Evolutionary conservation across 208 protist genomes (phyloP).

Genomic region (Acanthamoeba healyi): DNA sequence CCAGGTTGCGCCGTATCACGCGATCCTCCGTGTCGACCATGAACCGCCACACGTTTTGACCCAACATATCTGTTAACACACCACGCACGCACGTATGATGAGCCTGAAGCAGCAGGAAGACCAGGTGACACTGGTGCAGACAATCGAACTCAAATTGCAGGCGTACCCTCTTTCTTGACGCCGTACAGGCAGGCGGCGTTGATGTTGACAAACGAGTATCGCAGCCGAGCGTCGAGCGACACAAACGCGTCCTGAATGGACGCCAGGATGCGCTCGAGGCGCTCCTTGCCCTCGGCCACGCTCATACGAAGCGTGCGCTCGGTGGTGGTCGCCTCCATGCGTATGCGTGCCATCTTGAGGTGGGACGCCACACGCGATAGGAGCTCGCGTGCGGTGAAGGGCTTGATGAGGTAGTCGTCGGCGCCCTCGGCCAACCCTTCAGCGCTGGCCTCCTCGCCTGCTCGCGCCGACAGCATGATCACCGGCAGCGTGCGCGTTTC

Average conservation of each 20-base stretch:
- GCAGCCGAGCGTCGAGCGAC: neutral
- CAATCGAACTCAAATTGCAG: neutral
- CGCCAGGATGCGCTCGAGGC: slow-evolving; percentile 13
- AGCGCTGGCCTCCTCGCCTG: slow-evolving; percentile 74
- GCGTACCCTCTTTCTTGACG: slow-evolving; percentile 26
- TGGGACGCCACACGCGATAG: slow-evolving; percentile 41
- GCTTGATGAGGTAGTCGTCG: slow-evolving; percentile 80
- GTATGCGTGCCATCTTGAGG: neutral
- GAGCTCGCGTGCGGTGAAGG: slow-evolving; percentile 73
- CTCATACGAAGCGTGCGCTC: neutral
- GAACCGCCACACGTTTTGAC: slow-evolving; percentile 46
- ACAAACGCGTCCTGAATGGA: slow-evolving; percentile 63
- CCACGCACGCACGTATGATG: neutral
- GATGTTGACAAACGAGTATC: slow-evolving; percentile 27
- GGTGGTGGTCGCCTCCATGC: neutral
- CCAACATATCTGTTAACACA: neutral
- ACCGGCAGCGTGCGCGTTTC: slow-evolving; percentile 63
- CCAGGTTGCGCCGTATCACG: slow-evolving; percentile 33
- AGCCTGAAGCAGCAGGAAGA: too few species aligned
- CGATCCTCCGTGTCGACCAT: slow-evolving; percentile 59
- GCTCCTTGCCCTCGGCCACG: slow-evolving; percentile 30
- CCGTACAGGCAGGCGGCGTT: neutral
- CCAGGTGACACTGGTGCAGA: neutral
- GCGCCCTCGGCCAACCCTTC: slow-evolving; percentile 71
- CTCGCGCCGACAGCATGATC: slow-evolving; percentile 77